Conservation (phyloP, 495 filamentous ascomycete genomes). For the Jackrogersella multiformis region DNA sequence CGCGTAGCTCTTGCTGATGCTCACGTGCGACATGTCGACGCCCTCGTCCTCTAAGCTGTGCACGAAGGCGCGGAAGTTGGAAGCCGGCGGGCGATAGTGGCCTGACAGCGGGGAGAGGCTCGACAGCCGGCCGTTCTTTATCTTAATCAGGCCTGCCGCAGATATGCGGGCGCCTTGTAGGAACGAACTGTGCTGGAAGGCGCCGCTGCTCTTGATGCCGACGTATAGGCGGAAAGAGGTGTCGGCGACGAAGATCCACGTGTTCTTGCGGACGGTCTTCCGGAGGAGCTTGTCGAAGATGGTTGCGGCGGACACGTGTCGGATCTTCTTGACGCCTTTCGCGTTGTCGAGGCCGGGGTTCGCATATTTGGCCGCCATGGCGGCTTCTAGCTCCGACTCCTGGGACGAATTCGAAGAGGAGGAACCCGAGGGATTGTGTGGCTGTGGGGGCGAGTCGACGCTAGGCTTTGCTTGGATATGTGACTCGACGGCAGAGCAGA, state of each 20-base stretch:
- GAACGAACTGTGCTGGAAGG: constrained; percentile 92
- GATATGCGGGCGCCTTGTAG: constrained; percentile 82
- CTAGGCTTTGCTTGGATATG: constrained; percentile 31
- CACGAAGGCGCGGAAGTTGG: constrained; percentile 84
- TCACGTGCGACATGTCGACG: constrained; percentile 81
- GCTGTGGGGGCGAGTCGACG: constrained; percentile 25
- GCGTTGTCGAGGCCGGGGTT: constrained; percentile 63
- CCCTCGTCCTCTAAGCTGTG: constrained; percentile 73
- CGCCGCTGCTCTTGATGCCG: constrained; percentile 87
- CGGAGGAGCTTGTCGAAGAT: constrained; percentile 77
- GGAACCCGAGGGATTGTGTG: constrained; percentile 21
- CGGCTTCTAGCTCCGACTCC: constrained; percentile 48
- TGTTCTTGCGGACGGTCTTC: constrained; percentile 76
- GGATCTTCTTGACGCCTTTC: constrained; percentile 69
- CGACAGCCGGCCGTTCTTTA: constrained; percentile 77
- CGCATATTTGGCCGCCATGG: constrained; percentile 60
- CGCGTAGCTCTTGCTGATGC: constrained; percentile 81
- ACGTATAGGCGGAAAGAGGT: constrained; percentile 88
- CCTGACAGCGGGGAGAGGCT: constrained; percentile 70
- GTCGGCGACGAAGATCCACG: constrained; percentile 93
- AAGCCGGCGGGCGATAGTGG: constrained; percentile 84
- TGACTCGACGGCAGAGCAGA: constrained; percentile 40
- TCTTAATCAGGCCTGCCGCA: constrained; percentile 85
- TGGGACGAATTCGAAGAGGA: constrained; percentile 29
- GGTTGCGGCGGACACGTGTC: constrained; percentile 71